Base-by-base conservation (phyloP, 2,329 filamentous ascomycete species). In the Plectosphaerella cucumerina region DNA sequence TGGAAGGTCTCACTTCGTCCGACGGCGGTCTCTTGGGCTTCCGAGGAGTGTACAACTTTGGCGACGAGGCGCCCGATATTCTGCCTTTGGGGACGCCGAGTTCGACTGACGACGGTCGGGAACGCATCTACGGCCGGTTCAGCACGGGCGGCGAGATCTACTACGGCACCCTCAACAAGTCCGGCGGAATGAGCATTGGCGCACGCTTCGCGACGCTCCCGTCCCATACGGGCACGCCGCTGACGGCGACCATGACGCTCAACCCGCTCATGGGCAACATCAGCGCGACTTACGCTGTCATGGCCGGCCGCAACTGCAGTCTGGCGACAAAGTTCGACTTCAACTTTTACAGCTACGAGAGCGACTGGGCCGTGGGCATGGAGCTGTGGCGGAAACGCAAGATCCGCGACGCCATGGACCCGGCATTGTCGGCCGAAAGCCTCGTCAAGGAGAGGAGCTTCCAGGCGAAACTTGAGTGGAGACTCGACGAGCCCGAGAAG, bases 341-440 rank as follows among this genome's bases (percentile, higher is more conserved):
- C 71, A 99, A 99, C 63, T 88, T 97, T 47, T 97, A 97, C 71
- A 96, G 90, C 65, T 99, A 97, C 73, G 94, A 99, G 73, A 96
- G 90, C 64, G 89, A 94, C 52, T 87, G 96, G 76, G 86, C 91
- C 22, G 81, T 97, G 21, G 94, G 94, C 14, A 89, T 90, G 72
- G 94, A 99, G 72, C 75, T 97, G 42, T 99, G 94, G 93, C 85
- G 89, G 62, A 86, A 83, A 60, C 75, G 50, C 21, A n/a, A 46
- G 17, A n/a, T 47, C 6, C 46, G 54, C 33, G 48, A 42, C 17
- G 44, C 21, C n/a, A 18, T 56, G 6, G 54, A 51, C 26, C 26
- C 51, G 5, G 48, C 49, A 21, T 47, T 57, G 18, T 55, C 53
- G 41, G 53, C 58, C 31, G 54, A 57, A 35, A 52, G 45, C 11